Evolutionary conservation across 306 rosid species (phyloP).

Genomic region (Pyrus pyrifolia): DNA sequence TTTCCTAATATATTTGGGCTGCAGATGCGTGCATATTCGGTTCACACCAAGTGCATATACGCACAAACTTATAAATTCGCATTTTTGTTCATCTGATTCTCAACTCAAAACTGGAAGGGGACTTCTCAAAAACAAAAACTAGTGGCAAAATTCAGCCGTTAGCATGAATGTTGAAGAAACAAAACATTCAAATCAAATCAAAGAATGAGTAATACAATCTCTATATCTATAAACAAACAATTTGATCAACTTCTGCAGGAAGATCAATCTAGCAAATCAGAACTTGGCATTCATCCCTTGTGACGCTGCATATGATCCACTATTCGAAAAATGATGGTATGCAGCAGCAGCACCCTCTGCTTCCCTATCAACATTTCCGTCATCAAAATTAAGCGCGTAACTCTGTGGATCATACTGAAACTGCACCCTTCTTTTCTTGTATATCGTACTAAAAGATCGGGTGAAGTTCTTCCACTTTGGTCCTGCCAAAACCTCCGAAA

Average conservation of each 20-base stretch:
- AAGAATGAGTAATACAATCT: neutral
- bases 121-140: neutral
- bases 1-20: too few relatives aligned
- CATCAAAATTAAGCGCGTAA: constrained; percentile 46
- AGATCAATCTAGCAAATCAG: neutral
- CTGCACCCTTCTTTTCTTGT: constrained; percentile 18
- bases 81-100: neutral
- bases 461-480: constrained; percentile 34
- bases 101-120: neutral
- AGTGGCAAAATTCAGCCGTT: neutral
- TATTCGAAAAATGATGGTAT: constrained; percentile 11
- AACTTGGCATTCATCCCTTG: constrained; percentile 9
- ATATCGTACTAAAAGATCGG: constrained; percentile 3
- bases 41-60: too few relatives aligned
- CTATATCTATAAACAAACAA: neutral
- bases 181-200: neutral
- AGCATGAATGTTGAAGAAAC: neutral
- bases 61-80: neutral
- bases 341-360: neutral
- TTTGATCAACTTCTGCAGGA: neutral
- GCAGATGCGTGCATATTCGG: too few relatives aligned
- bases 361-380: constrained; percentile 21
- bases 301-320: constrained; percentile 8
- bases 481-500: constrained; percentile 24
- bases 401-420: constrained; percentile 40